phyloP scores from a whole-genome alignment of 1,139 yeast species.

The Yamadazyma atlantica region DNA sequence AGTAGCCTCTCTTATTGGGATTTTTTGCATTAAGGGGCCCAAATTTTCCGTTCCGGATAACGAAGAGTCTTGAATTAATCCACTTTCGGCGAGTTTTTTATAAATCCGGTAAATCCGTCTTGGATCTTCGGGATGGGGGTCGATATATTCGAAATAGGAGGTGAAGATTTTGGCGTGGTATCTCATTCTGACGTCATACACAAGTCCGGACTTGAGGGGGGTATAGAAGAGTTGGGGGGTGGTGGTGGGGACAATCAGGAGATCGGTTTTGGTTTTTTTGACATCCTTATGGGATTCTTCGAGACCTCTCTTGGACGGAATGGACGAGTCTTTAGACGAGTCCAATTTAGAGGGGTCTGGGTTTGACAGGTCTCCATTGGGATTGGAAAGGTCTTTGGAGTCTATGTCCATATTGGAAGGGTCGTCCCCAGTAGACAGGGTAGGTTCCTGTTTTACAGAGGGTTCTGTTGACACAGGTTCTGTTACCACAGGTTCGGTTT shows the following conservation, averaged over 20 bases:
- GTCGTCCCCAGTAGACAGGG: too few species aligned
- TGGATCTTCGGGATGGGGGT: slow-evolving; percentile 99
- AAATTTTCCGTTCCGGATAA: slow-evolving; percentile 78
- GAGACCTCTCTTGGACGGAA: too few species aligned
- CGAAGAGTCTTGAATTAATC: slow-evolving; percentile 78
- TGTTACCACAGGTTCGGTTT: too few species aligned
- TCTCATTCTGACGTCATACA: slow-evolving; percentile 96
- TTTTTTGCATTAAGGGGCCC: slow-evolving; percentile 85
- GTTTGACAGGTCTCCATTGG: too few species aligned
- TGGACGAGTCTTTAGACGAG: too few species aligned
- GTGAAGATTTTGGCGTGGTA: slow-evolving; percentile 95
- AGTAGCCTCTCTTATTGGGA: slow-evolving; percentile 88
- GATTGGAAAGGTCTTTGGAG: too few species aligned
- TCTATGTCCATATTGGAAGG: too few species aligned
- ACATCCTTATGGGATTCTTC: too few species aligned
- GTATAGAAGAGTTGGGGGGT: slow-evolving; percentile 61
- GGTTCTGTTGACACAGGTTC: too few species aligned
- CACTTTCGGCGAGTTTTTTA: slow-evolving; percentile 91
- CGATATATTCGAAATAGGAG: slow-evolving; percentile 89
- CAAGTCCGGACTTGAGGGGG: slow-evolving; percentile 86
- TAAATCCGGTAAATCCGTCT: slow-evolving; percentile 92
- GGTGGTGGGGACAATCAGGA: slow-evolving; percentile 46
- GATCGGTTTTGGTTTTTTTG: slow-evolving; percentile 1
- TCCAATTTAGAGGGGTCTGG: too few species aligned
- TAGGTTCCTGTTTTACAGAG: too few species aligned